Conservation (phyloP, 768 basidiomycete species). For the Leccinellum luteum region DNA sequence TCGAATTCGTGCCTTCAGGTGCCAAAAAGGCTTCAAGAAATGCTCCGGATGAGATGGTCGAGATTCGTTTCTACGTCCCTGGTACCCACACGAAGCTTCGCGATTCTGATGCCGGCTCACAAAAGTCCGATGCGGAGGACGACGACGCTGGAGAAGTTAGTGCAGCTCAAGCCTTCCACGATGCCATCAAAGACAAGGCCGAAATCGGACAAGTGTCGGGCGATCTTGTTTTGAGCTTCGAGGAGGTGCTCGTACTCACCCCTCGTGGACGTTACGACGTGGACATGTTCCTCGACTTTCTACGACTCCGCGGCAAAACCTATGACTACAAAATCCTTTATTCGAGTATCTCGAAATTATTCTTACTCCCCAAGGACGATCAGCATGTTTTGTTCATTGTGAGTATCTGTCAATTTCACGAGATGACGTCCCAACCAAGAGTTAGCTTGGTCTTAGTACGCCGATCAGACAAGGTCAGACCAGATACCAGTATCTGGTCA, state of each 20-base stretch:
- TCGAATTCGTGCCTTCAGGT: slow-evolving; percentile 74
- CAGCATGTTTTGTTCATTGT: slow-evolving; percentile 94
- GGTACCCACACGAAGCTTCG: slow-evolving; percentile 63
- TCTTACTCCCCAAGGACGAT: slow-evolving; percentile 95
- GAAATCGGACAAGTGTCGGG: slow-evolving; percentile 90
- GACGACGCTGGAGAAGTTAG: slow-evolving; percentile 74
- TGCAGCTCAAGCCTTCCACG: slow-evolving; percentile 96
- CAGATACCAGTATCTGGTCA: slow-evolving; percentile 94
- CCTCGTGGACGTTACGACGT: slow-evolving; percentile 97
- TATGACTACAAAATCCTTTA: slow-evolving; percentile 99
- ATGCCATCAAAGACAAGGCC: slow-evolving; percentile 93
- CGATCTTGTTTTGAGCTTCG: slow-evolving; percentile 90
- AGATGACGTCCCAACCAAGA: slow-evolving; percentile 5
- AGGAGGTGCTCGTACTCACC: slow-evolving; percentile 91
- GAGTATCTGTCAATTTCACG: slow-evolving; percentile 29
- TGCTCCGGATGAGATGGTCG: slow-evolving; percentile 81
- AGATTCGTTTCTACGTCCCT: slow-evolving; percentile 95
- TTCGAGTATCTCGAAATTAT: slow-evolving; percentile 80
- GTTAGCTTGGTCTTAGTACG: slow-evolving; percentile 81
- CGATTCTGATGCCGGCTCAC: slow-evolving; percentile 71
- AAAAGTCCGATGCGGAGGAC: slow-evolving; percentile 69
- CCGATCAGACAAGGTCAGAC: slow-evolving; percentile 99
- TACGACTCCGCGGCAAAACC: slow-evolving; percentile 95
- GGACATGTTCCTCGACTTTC: slow-evolving; percentile 94
- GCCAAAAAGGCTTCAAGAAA: slow-evolving; percentile 43